Evolutionary conservation across 768 basidiomycete genomes (phyloP), one percentile per base, ranked within the genome.

Genomic region (Mycena rosella): DNA sequence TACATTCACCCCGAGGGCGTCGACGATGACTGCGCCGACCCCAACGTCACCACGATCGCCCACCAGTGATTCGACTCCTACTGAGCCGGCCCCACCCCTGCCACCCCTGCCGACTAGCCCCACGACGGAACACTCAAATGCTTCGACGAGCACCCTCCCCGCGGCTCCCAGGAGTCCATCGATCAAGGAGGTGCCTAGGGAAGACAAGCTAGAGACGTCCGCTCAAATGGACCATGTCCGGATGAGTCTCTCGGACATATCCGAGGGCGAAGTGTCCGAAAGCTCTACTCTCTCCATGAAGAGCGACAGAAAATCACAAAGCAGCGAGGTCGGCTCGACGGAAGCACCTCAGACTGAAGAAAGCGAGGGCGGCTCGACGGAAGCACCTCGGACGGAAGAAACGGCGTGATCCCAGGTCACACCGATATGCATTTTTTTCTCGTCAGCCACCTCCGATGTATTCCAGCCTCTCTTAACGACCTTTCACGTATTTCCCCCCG

Each of bases 241-340:
- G 15, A 55, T 22, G 14, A 71, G 70, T 36, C 63, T 71, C 36
- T 71, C 70, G 30, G 70, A 64, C 51, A 71, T 71, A 32, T 68
- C 70, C 29, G 70, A 71, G 27, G 70, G 66, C 49, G 70, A 61
- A 6, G 47, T 18, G 7, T 67, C 69, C 34, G 65, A 71, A 56
- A 64, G 45, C 32, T 63, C 62, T 38, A 68, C 70, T 8, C 20
- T 61, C 11, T 71, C 70, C 5, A 30, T 34, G 9, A 63, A 42
- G 15, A 17, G 48, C 14, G 29, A 42, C 24, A 59, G 65, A 7
- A 26, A 61, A 24, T 67, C 65, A 4, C 44, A 52, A 0, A 15
- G 10, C 22, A 36, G 47, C 6, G 55, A 36, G 34, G 34, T 8
- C 34, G 34, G 15, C 34, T 7, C 7, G 34, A 36, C 34, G 34